phyloP scores from a whole-genome alignment of 2,329 filamentous ascomycete species.

The Hirsutella minnesotensis region DNA sequence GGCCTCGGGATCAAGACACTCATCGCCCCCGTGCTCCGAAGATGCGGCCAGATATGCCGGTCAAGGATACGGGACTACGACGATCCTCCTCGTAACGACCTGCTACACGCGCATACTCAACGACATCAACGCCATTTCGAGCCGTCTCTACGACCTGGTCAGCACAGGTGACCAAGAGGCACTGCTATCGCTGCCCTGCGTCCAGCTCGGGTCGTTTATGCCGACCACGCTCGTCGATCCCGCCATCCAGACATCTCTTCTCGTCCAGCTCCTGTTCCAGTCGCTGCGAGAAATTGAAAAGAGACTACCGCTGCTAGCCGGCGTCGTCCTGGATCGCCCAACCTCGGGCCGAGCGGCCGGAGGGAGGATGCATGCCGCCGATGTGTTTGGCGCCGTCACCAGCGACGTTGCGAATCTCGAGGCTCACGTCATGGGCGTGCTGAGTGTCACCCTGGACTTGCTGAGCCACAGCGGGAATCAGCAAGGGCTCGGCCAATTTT shows the following conservation, averaged over 20 bases:
- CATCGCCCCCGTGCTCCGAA: background rate
- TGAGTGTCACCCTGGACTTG: slow-evolving; percentile 1
- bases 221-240: background rate
- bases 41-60: background rate
- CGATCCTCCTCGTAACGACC: slow-evolving; percentile 2
- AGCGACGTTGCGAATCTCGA: slow-evolving; percentile 1
- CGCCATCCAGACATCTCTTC: slow-evolving; percentile 2
- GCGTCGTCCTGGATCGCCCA: background rate
- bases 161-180: slow-evolving; percentile 1
- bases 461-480: background rate
- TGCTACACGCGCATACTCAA: slow-evolving; percentile 3
- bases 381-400: slow-evolving; percentile 1
- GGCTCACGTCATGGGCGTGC: slow-evolving; percentile 2
- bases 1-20: background rate
- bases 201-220: slow-evolving; percentile 1
- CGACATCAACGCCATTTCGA: slow-evolving; percentile 1
- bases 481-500: background rate
- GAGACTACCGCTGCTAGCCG: background rate
- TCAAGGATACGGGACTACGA: slow-evolving; percentile 1
- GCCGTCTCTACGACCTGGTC: slow-evolving; percentile 1
- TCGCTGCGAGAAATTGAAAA: slow-evolving; percentile 4
- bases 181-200: background rate
- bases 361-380: background rate
- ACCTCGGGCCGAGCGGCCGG: background rate
- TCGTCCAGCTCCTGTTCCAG: slow-evolving; percentile 3